Evolutionary conservation across 257 asterid species (phyloP), one percentile per base, ranked within the genome.

Genomic region (Buddleja alternifolia): DNA sequence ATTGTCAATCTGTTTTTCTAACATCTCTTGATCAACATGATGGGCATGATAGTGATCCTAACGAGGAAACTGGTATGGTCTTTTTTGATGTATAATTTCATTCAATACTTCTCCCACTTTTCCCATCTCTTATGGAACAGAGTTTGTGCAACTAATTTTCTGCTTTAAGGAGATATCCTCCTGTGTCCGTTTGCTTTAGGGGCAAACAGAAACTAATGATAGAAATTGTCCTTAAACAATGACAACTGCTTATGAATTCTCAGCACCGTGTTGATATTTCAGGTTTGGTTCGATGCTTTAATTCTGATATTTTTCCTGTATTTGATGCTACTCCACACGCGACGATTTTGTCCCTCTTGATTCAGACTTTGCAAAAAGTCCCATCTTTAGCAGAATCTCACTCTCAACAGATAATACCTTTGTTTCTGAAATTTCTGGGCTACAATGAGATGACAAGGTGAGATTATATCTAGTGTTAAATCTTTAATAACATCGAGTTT

Each of bases 401-500:
- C 77, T 82, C 92, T 71, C 79, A 76, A 65, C 90, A 88, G 64
- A 72, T 90, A 66, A 64, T 93, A 64, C 92, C 94, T 71, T 74
- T 90, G 83, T 93, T 93, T 73, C 70, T 93, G 78, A 87, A 84
- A 85, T 90, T 86, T 72, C 65, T 93, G 60, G 99, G 99, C 70
- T 88, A 88, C 72, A 67, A 54, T 42, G 81, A 83, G 50, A 69
- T 70, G 55, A 41, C 70, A 60, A 85, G 98, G 97, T 93, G 67
- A 20, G 32, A 37, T 46, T 57, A 59, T 60, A 68, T 69, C 36
- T 58, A 14, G 14, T 59, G 37, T 46, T 37, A n/a, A n/a, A 40
- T 41, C 62, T 80, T 42, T 50, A 29, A 45, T 42, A 32, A 25
- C 46, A 46, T 20, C n/a, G 1, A 21, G 15, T 62, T 15, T 73